Evolutionary conservation across 106 monocot species (phyloP), one percentile per base, ranked within the genome.

Genomic region (Dendrobium officinale): DNA sequence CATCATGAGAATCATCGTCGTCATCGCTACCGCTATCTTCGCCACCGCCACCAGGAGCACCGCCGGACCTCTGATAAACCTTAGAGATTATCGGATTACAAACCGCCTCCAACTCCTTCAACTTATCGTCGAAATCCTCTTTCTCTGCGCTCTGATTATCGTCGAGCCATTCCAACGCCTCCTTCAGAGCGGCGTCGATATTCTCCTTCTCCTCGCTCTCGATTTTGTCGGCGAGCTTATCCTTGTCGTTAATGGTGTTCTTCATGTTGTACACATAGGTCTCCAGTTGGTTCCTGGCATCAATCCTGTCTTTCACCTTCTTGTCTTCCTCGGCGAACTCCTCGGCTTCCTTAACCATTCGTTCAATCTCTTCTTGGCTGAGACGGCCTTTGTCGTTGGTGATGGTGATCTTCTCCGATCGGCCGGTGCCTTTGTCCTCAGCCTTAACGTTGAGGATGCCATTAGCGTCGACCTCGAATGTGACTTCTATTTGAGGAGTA

Each of bases 391-490:
- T 88, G 13, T 90, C 90, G 33, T 88, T 88, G 70, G 88, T 86
- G 83, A 93, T 92, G 77, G 88, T 90, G 76, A 92, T 92, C 86
- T 87, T 89, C 68, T 90, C 86, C 0, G 86, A 77, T 22, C 81
- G 83, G 40, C 88, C 90, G 4, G 86, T 81, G 42, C 55, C 90
- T 41, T 88, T 90, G 84, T 92, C 92, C 68, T 90, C 86, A 0
- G 89, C 92, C 81, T 79, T 86, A 41, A 92, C 89, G 43, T 86
- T 90, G 31, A 92, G 80, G 64, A 92, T 88, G 26, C 89, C 92
- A 44, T 92, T 92, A 19, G 88, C 92, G 48, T 92, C 92, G 1
- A 90, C 81, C 77, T 90, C 89, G 27, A 92, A 89, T 31, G 89
- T 87, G 37, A 92, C 92, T 20, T 89, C 92, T 26, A 92, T 92